Base-by-base conservation (phyloP, 1,284 basidiomycete species). In the Heterobasidion irregulare region DNA sequence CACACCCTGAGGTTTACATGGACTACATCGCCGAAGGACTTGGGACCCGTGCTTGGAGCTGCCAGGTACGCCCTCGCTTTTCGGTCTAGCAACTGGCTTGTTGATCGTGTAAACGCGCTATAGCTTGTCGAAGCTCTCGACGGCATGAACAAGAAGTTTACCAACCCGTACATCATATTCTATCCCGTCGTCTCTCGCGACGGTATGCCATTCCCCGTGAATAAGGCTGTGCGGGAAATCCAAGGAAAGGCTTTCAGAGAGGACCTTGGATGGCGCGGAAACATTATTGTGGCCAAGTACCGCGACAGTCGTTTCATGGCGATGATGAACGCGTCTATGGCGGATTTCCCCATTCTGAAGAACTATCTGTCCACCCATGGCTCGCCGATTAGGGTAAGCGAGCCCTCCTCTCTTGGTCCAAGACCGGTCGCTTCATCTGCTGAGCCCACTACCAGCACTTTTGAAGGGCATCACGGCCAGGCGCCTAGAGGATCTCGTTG, bases 1-100 rank as follows among this genome's bases (percentile, higher is more conserved):
- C 88, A 1, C 88, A 90, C 68, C 88, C 89, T 8, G 86, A 90
- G 66, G 78, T 88, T 41, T 81, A 85, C 64, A 91, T 91, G 87
- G 86, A 91, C 67, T 88, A 85, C 69, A 84, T 90, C 62, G 85
- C 85, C 61, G 85, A 89, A 67, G 76, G 78, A 55, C 72, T 81
- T 53, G 83, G 83, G 43, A 71, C 79, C 43, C 75, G 82, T 56
- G 79, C 83, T 12, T 90, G 87, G 88, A 77, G 79, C 64, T 86
- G 80, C 65, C 79, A 86, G 71, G 86, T 87, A 62, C 63, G 75
- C 69, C 41, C 41, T 2, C 13, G 16, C 6, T 6, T 48, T 57
- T 52, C 36, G 46, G 10, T 19, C 46, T 47, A 6, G 26, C 26
- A 26, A 6, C 26, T 26, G 5, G 12, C 46, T 0, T 8, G 10